Evolutionary conservation across 176 grass and related monocot genomes (phyloP).

Genomic region (Lolium multiflorum): DNA sequence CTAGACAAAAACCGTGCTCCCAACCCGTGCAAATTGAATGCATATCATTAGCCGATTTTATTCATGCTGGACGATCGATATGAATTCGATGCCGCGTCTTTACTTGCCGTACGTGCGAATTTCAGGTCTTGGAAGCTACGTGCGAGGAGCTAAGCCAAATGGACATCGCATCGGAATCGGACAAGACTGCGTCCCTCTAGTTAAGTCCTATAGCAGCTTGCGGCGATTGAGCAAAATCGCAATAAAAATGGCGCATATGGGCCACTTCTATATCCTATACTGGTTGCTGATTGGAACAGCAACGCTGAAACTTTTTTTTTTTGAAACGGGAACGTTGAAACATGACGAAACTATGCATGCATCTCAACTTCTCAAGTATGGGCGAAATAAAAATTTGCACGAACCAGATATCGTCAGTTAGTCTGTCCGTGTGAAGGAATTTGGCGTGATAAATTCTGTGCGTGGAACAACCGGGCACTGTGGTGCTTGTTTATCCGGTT

Average conservation of each 20-base stretch:
- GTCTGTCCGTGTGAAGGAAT: no score
- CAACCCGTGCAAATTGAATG: conserved; percentile 29
- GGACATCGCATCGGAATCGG: conserved; percentile 39
- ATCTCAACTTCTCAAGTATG: no score
- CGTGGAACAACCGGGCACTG: no score
- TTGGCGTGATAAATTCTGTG: no score
- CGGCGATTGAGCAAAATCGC: background rate
- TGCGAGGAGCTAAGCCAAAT: conserved; percentile 48
- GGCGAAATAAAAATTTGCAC: no score
- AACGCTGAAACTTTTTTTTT: conserved; percentile 28
- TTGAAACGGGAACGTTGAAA: conserved; percentile 37
- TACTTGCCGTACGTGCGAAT: background rate
- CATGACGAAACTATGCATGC: background rate
- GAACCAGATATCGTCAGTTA: no score
- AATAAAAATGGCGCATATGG: background rate
- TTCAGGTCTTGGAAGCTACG: conserved; percentile 61
- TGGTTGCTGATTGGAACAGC: conserved; percentile 31
- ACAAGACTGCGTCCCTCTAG: background rate
- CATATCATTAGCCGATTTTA: background rate
- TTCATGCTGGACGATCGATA: conserved; percentile 16
- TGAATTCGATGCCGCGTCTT: background rate
- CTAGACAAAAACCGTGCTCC: conserved; percentile 45
- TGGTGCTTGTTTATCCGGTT: no score
- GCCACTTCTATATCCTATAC: background rate
- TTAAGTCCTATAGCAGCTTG: conserved; percentile 24